Evolutionary conservation across 1,284 basidiomycete species (phyloP).

Genomic region (Fomitopsis betulina): DNA sequence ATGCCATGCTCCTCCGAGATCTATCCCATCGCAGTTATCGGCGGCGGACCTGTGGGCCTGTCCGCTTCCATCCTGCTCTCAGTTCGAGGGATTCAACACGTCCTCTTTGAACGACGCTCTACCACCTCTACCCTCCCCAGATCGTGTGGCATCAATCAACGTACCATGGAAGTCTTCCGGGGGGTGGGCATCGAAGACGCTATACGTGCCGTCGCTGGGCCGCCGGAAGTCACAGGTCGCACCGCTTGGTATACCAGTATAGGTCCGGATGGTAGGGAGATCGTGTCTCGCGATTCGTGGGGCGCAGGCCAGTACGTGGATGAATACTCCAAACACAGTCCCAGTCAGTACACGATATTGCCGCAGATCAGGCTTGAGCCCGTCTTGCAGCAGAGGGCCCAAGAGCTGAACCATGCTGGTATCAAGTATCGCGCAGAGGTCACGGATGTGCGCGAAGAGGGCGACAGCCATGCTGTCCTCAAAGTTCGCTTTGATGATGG

Average conservation of each 20-base stretch:
- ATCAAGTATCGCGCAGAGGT: not conserved
- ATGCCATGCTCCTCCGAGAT: not conserved
- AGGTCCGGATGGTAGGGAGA: not conserved
- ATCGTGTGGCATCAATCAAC: not conserved
- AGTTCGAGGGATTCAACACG: not conserved
- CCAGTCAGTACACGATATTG: not conserved
- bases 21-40: not conserved
- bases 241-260: constrained; percentile 1
- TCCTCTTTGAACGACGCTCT: not conserved
- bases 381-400: not conserved
- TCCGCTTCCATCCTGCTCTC: not conserved
- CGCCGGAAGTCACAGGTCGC: not conserved
- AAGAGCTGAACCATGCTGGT: not conserved
- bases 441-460: not conserved
- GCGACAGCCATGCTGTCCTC: not conserved
- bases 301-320: not conserved
- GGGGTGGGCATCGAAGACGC: not conserved
- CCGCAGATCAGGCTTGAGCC: not conserved
- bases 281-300: not conserved
- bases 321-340: not conserved
- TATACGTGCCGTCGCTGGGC: not conserved
- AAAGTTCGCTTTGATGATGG: not conserved
- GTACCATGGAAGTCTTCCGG: not conserved
- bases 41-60: not conserved
- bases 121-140: not conserved